phyloP scores from a whole-genome alignment of 306 rosid genomes.

The Pterocarpus santalinus region DNA sequence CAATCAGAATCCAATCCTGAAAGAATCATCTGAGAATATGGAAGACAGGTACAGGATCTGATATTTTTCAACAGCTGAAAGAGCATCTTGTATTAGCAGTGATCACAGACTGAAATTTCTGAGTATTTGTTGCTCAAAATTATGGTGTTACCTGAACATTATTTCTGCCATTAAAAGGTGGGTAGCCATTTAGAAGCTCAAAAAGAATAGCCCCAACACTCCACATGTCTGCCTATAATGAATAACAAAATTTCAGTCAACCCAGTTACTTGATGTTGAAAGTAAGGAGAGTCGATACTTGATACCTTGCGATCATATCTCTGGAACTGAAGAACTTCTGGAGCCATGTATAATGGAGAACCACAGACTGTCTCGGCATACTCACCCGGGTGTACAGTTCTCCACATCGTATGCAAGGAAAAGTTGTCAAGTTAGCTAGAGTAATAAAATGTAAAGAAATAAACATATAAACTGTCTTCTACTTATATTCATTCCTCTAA shows the following conservation, averaged over 20 bases:
- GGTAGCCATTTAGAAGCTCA: conserved; percentile 76
- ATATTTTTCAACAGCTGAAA: conserved; percentile 67
- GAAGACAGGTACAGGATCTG: conserved; percentile 59
- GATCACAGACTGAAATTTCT: neutral
- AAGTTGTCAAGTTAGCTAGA: conserved; percentile 21
- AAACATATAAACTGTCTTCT: conserved; percentile 3
- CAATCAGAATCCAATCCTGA: conserved; percentile 59
- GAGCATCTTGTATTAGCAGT: conserved; percentile 20
- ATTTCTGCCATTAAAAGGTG: conserved; percentile 70
- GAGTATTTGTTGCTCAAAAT: neutral
- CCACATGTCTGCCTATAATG: conserved; percentile 75
- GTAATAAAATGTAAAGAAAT: neutral
- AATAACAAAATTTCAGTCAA: conserved; percentile 31
- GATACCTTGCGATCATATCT: conserved; percentile 66
- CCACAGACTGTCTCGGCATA: conserved; percentile 72
- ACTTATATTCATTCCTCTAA: conserved; percentile 6
- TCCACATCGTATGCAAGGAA: conserved; percentile 30
- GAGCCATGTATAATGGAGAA: conserved; percentile 74
- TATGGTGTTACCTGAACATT: conserved; percentile 63
- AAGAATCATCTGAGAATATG: conserved; percentile 60
- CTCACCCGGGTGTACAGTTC: conserved; percentile 55
- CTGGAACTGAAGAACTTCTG: conserved; percentile 73
- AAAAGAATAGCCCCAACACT: conserved; percentile 77
- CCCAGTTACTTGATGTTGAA: neutral
- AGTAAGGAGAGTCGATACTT: neutral